Base-by-base conservation (phyloP, 192 early-diverging fungal species). In the Coemansia sp. region DNA sequence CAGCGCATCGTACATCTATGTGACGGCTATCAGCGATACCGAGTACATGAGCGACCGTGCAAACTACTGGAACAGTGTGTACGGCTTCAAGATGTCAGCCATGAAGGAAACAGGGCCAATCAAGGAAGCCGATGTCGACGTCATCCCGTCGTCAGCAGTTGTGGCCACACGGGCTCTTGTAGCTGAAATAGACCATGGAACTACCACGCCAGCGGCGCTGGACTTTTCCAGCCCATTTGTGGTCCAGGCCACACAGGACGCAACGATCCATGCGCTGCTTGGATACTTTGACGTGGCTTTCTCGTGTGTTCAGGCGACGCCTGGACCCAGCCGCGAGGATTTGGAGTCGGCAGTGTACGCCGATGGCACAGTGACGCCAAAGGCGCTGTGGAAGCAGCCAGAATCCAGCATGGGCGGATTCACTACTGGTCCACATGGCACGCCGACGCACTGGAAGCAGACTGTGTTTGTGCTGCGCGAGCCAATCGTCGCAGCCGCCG, bases 361-460 rank as follows among this genome's bases (percentile, higher is more conserved):
- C 1, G 66, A 49, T 36, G 65, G 15, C 47, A 26, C 25, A 37
- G 51, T 40, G 0, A 15, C 52, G n/a, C 23, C 51, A 11, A 68
- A 36, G 63, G 55, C 68, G 42, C 67, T 73, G 10, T 76, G 72
- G 76, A 59, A 17, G 37, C 68, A 63, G 68, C 78, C 73, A 5
- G 69, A 64, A 34, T 51, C 60, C 1, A 4, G 23, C 20, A 75
- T 83, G 66, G 55, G 71, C 46, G 76, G 76, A 4, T 87, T 93
- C 67, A 87, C 87, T 1, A 94, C 90, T 1, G 86, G 88, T 0
- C 91, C 94, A 8, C 75, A 83, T 49, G 86, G 86, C 24, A 86
- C 83, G 59, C 85, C 89, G 36, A 97, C 95, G n/a, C 97, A 98
- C 82, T 98, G 97, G 97, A 97, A 95, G 84, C 95, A 97, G 76